Base-by-base conservation (phyloP, 2,329 filamentous ascomycete species). In the Chrysoporthe austroafricana region DNA sequence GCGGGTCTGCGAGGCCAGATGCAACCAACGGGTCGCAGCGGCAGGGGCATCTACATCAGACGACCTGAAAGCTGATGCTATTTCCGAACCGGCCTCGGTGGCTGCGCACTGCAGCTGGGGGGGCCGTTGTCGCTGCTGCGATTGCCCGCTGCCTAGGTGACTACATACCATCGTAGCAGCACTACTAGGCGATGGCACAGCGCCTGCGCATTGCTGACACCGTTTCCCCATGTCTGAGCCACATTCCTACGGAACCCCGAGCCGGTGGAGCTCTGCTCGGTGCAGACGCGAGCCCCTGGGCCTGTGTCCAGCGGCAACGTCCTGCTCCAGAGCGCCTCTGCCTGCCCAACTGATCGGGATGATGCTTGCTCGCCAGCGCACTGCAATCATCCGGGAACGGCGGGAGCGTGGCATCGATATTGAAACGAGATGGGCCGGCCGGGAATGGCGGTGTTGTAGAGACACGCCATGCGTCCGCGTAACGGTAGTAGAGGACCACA, bases 331-430 rank as follows among this genome's bases (percentile, higher is more conserved):
- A 54, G 52, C 32, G 44, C 36, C 58, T 44, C 44, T 54, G 26
- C 44, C 39, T 66, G 60, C 34, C 50, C 32, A 3, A 34, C 14
- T 44, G 64, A 39, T 32, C 48, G 46, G 67, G 67, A 67, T 67
- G 48, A 69, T 69, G 67, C 64, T 54, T 67, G 67, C 63, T 50
- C 36, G 18, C 21, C n/a, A 21, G 44, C 43, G 34, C 34, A 61
- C 65, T 63, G 60, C 39, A 59, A 62, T 57, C 42, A 57, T 6
- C 50, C 57, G 59, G 66, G 59, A 21, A 34, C 26, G 44, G 50
- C 43, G 50, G 63, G 56, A 66, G 58, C 44, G 58, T 65, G 16
- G 46, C 57, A 60, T 48, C 32, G 34, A 66, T 39, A 57, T 66
- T 42, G 14, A 26, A 56, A 60, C 44, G 21, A 56, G 42, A 56